Conservation (phyloP, 1,284 basidiomycete genomes). For the Rhodotorula sp. region DNA sequence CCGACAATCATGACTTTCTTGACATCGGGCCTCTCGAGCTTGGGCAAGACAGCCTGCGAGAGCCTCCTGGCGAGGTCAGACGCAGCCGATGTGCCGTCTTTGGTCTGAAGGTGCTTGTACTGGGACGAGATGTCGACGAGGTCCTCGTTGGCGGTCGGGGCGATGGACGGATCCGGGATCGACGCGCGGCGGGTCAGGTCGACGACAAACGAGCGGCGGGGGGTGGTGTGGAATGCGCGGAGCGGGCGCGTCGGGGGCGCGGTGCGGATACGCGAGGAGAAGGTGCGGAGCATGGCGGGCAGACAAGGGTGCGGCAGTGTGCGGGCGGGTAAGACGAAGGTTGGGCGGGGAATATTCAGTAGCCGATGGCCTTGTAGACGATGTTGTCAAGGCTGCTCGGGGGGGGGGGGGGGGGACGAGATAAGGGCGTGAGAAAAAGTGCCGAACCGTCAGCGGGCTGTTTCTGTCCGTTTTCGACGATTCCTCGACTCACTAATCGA, state of each 20-base stretch:
- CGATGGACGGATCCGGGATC: conserved; percentile 12
- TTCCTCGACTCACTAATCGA: background rate
- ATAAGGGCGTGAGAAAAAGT: background rate
- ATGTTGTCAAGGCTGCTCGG: conserved; percentile 32
- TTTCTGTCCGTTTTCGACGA: background rate
- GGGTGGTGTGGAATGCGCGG: conserved; percentile 30
- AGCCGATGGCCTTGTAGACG: conserved; percentile 38
- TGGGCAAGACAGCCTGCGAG: conserved; percentile 85
- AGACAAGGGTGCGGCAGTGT: background rate
- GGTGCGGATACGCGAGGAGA: conserved; percentile 27
- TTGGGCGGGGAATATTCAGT: conserved; percentile 5
- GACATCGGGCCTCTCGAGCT: conserved; percentile 80
- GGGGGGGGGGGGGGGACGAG: background rate
- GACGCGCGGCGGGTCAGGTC: conserved; percentile 25
- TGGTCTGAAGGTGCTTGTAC: conserved; percentile 42
- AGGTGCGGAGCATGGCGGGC: conserved; percentile 36
- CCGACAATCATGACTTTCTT: conserved; percentile 96
- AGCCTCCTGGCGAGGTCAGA: conserved; percentile 88
- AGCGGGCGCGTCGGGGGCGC: conserved; percentile 20
- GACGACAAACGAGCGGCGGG: conserved; percentile 16
- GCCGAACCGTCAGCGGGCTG: background rate
- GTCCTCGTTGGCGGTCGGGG: conserved; percentile 17
- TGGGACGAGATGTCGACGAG: conserved; percentile 41
- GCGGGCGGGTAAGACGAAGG: background rate
- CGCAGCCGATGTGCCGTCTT: conserved; percentile 48